Evolutionary conservation across 2,329 filamentous ascomycete genomes (phyloP).

Genomic region (Zarea fungicola): DNA sequence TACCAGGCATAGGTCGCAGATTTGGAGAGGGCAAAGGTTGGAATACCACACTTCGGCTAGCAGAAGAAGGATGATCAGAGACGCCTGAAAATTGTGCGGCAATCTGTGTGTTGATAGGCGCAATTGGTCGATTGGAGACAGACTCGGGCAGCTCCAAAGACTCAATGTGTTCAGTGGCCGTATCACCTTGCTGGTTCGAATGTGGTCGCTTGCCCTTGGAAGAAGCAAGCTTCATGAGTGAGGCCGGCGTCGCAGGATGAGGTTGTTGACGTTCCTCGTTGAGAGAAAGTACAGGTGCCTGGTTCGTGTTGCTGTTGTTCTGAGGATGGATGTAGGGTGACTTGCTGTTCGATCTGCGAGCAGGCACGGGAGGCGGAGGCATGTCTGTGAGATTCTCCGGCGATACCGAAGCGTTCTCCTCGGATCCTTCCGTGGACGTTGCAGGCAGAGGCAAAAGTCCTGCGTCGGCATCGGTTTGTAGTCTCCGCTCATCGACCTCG

Average conservation of each 20-base stretch:
- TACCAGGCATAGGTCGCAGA: constrained; percentile 31
- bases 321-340: constrained; percentile 64
- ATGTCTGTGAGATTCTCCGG: constrained; percentile 60
- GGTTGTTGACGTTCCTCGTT: constrained; percentile 31
- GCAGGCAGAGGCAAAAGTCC: constrained; percentile 34
- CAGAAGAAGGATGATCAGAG: constrained; percentile 27
- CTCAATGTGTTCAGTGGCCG: constrained; percentile 49
- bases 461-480: constrained; percentile 32
- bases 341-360: constrained; percentile 56
- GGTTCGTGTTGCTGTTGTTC: constrained; percentile 25
- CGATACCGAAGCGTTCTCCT: constrained; percentile 61
- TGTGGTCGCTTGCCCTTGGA: constrained; percentile 46
- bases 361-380: constrained; percentile 63
- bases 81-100: constrained; percentile 29
- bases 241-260: constrained; percentile 78
- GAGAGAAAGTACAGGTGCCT: constrained; percentile 2
- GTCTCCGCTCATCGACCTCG: constrained; percentile 43
- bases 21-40: constrained; percentile 46
- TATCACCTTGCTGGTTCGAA: constrained; percentile 34
- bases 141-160: constrained; percentile 70
- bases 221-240: constrained; percentile 70
- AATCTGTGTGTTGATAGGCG: constrained; percentile 39
- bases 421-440: constrained; percentile 48
- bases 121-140: constrained; percentile 29
- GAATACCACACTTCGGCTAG: constrained; percentile 49